phyloP scores from a whole-genome alignment of 208 protist genomes.

The Endotrypanum monterogeii region DNA sequence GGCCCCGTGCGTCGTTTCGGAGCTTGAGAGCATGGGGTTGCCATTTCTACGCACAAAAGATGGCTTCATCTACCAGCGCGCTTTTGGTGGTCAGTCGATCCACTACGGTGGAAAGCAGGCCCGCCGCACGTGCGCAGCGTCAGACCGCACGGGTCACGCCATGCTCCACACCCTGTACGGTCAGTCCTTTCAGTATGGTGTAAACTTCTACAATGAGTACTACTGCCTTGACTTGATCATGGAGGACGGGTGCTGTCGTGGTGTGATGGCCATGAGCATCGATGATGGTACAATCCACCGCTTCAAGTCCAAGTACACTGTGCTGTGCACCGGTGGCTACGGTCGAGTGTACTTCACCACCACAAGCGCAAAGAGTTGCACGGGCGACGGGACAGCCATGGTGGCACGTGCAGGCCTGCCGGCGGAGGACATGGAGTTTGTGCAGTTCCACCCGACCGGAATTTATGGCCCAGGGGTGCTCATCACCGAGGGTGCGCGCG shows the following conservation, averaged over 20 bases:
- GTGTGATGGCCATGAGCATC: constrained; percentile 96
- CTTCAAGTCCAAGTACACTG: constrained; percentile 96
- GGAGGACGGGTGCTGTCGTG: constrained; percentile 96
- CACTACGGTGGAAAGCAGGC: constrained; percentile 98
- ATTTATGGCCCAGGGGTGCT: constrained; percentile 99
- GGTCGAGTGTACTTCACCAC: constrained; percentile 97
- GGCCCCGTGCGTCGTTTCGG: constrained; percentile 91
- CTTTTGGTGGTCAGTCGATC: constrained; percentile 98
- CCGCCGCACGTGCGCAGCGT: constrained; percentile 96
- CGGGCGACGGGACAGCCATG: constrained; percentile 99
- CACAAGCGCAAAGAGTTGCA: constrained; percentile 99
- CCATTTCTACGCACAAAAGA: constrained; percentile 99
- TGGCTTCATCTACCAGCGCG: constrained; percentile 99
- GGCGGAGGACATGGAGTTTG: constrained; percentile 98
- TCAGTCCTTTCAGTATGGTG: constrained; percentile 95
- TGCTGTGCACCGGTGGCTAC: constrained; percentile 98
- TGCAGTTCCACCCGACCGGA: constrained; percentile 99
- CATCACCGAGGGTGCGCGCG: constrained; percentile 98
- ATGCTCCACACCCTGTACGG: constrained; percentile 99
- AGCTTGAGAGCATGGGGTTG: constrained; percentile 98
- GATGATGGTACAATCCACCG: constrained; percentile 98
- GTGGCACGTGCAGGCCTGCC: constrained; percentile 98
- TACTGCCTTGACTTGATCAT: constrained; percentile 99
- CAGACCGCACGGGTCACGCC: constrained; percentile 99
- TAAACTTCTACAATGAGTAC: constrained; percentile 99